A percentile compares a stretch with the other conserved stretches of the same genome.
phyloP scores from a whole-genome alignment of 257 asterid species.

The Petunia secreta region DNA sequence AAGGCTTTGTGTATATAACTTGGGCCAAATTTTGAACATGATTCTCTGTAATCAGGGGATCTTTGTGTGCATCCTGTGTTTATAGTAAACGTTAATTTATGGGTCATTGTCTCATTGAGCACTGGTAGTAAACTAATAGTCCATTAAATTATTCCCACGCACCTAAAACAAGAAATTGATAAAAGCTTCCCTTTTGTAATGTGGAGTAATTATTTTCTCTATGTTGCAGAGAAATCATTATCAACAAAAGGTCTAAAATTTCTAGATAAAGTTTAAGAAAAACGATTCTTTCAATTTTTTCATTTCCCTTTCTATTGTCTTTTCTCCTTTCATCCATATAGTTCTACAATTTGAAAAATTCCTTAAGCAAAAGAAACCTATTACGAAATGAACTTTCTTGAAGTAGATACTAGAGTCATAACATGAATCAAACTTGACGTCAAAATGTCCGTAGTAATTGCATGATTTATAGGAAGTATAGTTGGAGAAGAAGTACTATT shows the following conservation, averaged over 20 bases:
- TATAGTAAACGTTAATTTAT: not conserved
- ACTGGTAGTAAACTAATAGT: not conserved
- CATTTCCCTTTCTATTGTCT: not conserved
- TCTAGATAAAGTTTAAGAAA: not conserved
- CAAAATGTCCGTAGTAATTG: not conserved
- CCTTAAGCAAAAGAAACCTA: not conserved
- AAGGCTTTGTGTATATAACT: not conserved
- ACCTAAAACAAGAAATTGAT: not conserved
- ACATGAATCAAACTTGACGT: no score
- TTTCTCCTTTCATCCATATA: not conserved
- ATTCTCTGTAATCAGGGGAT: slow-evolving; percentile 11
- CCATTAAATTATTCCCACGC: not conserved
- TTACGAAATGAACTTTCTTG: not conserved
- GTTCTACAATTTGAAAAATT: not conserved
- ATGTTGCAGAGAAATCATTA: no score
- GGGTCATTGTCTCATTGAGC: not conserved
- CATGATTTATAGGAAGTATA: not conserved
- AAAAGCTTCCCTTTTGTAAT: not conserved
- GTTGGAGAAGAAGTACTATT: not conserved
- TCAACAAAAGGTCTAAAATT: no score
- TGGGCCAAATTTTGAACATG: not conserved
- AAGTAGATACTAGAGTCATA: not conserved
- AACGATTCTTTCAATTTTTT: not conserved
- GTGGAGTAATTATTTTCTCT: no score
- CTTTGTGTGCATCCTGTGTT: not conserved